phyloP scores from a whole-genome alignment of 352 stramenopile genomes.

The Phytophthora crassamura region DNA sequence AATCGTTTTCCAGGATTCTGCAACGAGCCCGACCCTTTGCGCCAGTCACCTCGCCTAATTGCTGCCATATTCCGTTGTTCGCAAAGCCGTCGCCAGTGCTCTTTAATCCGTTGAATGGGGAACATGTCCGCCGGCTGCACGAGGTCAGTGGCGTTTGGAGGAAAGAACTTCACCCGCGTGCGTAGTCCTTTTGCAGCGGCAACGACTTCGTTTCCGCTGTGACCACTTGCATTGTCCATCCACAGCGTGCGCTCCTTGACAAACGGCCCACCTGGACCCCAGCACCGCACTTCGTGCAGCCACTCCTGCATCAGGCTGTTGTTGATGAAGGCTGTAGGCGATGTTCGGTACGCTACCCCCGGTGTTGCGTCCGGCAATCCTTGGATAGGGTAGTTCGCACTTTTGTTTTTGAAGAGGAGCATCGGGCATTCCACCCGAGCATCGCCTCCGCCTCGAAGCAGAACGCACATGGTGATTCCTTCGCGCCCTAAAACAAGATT shows the following conservation, averaged over 20 bases:
- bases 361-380: neutral
- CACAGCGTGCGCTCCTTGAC: too few relatives aligned
- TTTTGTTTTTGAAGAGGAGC: conserved; percentile 16
- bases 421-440: neutral
- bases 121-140: conserved; percentile 3
- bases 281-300: too few relatives aligned
- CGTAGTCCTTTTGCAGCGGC: neutral
- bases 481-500: conserved; percentile 12
- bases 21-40: too few relatives aligned
- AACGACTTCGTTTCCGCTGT: neutral
- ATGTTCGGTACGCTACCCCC: neutral
- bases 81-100: neutral
- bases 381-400: conserved; percentile 9
- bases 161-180: neutral
- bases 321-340: too few relatives aligned
- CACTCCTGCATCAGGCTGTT: too few relatives aligned
- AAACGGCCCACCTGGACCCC: too few relatives aligned
- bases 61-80: neutral
- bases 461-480: conserved; percentile 24
- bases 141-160: conserved; percentile 3
- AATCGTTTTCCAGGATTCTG: too few relatives aligned
- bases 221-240: conserved; percentile 7
- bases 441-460: neutral
- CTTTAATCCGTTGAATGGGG: conserved; percentile 5
- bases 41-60: too few relatives aligned